Conservation (phyloP, 1,284 basidiomycete genomes). For the Sphaerobolus stellatus region DNA sequence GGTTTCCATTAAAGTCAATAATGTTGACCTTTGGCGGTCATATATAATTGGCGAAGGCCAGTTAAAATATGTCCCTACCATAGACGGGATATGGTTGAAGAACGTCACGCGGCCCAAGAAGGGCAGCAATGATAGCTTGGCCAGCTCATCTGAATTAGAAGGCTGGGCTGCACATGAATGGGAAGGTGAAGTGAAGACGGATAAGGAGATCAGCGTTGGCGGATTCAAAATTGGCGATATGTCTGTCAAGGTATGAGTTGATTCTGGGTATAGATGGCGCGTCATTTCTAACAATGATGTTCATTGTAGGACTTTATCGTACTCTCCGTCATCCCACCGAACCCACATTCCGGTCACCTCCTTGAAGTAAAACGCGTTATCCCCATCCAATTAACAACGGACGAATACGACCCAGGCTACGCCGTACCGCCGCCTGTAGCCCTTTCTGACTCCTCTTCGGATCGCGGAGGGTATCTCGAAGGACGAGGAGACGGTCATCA, state of each 20-base stretch:
- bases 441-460: neutral
- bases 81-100: conserved; percentile 8
- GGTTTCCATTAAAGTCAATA: conserved; percentile 10
- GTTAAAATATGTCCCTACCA: neutral
- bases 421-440: neutral
- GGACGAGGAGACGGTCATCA: conserved; percentile 4
- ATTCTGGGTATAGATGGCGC: no score
- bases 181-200: conserved; percentile 3
- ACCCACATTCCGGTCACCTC: conserved; percentile 3
- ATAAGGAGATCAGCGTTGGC: conserved; percentile 3
- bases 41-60: conserved; percentile 8
- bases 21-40: conserved; percentile 8
- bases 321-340: conserved; percentile 12
- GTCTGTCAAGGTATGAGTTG: conserved; percentile 5
- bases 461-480: conserved; percentile 3
- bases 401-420: neutral
- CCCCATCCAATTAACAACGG: conserved; percentile 12
- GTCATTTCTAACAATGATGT: neutral
- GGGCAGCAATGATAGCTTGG: neutral
- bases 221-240: conserved; percentile 8
- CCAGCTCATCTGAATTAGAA: conserved; percentile 7
- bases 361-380: conserved; percentile 9
- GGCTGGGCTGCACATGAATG: conserved; percentile 10
- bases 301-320: conserved; percentile 10
- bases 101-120: neutral